phyloP scores from a whole-genome alignment of 768 basidiomycete genomes.

The Serendipita sp. region DNA sequence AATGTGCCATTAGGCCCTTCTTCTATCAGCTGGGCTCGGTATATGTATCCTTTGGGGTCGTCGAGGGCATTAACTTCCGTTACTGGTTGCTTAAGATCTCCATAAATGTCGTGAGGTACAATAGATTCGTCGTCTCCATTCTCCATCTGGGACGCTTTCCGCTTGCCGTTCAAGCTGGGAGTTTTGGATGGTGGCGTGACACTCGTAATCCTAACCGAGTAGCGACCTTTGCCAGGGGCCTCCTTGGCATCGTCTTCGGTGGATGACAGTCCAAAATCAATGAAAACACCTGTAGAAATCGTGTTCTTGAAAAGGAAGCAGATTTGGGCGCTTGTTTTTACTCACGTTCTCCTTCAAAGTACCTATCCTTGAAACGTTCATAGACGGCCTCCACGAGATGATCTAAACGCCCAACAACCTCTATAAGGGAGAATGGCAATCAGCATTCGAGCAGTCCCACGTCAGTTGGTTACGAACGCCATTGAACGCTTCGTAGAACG shows the following conservation, averaged over 20 bases:
- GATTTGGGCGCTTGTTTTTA: conserved; percentile 15
- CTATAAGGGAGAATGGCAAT: conserved; percentile 28
- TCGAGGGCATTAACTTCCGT: conserved; percentile 60
- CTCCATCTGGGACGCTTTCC: conserved; percentile 1
- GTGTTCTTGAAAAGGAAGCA: conserved; percentile 43
- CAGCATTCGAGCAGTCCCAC: conserved; percentile 12
- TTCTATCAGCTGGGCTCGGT: conserved; percentile 68
- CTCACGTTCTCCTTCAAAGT: conserved; percentile 82
- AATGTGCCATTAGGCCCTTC: conserved; percentile 42
- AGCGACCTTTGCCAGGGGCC: neutral
- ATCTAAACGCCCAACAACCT: conserved; percentile 93
- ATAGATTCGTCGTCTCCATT: conserved; percentile 29
- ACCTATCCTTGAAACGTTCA: conserved; percentile 93
- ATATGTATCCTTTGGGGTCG: conserved; percentile 69
- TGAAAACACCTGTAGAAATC: conserved; percentile 36
- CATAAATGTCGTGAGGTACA: conserved; percentile 50
- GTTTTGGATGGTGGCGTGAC: neutral
- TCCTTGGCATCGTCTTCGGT: neutral
- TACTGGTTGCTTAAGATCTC: conserved; percentile 58
- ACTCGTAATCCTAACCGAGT: neutral
- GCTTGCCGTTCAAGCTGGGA: neutral
- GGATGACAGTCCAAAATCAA: neutral
- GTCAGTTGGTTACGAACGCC: conserved; percentile 42
- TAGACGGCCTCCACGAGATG: conserved; percentile 88
- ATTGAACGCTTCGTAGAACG: conserved; percentile 85